A percentile compares a stretch with the other conserved stretches of the same genome.
Conservation (phyloP, 805 yeast species). For the Candida khao-thaluensis region DNA sequence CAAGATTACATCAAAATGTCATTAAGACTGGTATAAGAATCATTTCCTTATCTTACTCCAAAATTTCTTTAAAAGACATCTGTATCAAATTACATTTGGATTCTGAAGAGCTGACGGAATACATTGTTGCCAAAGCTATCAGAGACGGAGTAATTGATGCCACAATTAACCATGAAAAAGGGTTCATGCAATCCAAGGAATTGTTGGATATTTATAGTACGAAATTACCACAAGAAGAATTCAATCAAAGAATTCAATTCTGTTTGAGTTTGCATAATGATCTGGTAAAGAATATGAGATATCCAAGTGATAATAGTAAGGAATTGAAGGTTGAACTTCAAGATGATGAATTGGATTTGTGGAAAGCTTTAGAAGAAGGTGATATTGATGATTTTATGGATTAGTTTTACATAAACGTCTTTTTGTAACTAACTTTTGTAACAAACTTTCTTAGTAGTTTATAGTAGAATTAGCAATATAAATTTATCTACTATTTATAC, state of each 20-base stretch:
- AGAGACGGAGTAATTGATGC: conserved; percentile 98
- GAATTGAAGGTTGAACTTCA: conserved; percentile 30
- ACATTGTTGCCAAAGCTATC: conserved; percentile 93
- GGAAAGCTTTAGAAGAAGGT: conserved; percentile 54
- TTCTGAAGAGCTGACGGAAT: conserved; percentile 94
- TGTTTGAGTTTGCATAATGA: conserved; percentile 89
- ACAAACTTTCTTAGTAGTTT: too few relatives aligned
- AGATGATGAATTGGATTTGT: conserved; percentile 43
- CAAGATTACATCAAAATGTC: conserved; percentile 92
- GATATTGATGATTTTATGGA: conserved; percentile 53
- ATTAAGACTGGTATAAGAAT: conserved; percentile 96
- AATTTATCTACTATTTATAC: too few relatives aligned
- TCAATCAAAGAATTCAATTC: conserved; percentile 91
- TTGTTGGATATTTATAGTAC: conserved; percentile 85
- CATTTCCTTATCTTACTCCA: conserved; percentile 85
- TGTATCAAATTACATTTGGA: conserved; percentile 90
- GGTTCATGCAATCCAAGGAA: conserved; percentile 89
- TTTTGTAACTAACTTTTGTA: too few relatives aligned
- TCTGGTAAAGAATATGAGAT: conserved; percentile 91
- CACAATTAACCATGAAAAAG: conserved; percentile 82
- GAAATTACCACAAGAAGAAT: conserved; percentile 77
- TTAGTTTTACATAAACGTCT: too few relatives aligned
- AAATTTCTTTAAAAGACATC: conserved; percentile 88
- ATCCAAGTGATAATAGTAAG: conserved; percentile 50
- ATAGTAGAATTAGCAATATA: too few relatives aligned